Percentiles rank a stretch among this genome's conserved stretches.
These are phyloP conservation scores for Sporothrix dimorphospora DNA, from an alignment of 2,329 filamentous ascomycete genomes.

Conservation along the genomic window DNA sequence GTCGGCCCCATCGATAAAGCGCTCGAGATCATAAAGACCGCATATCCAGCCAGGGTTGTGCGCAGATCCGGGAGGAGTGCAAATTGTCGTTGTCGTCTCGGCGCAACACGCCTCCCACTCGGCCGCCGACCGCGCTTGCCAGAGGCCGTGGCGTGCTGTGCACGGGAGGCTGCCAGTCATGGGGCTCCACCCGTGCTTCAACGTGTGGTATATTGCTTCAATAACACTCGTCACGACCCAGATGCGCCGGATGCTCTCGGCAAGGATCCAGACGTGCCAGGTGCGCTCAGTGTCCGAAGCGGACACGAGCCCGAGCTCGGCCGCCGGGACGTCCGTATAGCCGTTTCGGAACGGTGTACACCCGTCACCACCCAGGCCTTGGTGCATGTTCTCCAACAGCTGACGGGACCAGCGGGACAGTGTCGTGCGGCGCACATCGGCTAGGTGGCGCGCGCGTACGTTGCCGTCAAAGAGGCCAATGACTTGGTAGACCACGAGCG, in stretches of 20 bases:
- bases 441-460: constrained; percentile 45
- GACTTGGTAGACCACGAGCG: constrained; percentile 54
- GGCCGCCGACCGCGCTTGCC: constrained; percentile 36
- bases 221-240: constrained; percentile 35
- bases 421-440: constrained; percentile 41
- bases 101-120: constrained; percentile 34
- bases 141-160: constrained; percentile 37
- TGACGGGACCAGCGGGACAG: constrained; percentile 14
- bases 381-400: neutral
- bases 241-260: constrained; percentile 41
- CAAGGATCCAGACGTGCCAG: constrained; percentile 40
- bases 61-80: too few relatives aligned
- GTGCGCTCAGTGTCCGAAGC: neutral
- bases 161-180: constrained; percentile 37
- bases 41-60: neutral
- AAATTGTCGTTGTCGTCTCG: neutral
- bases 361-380: neutral
- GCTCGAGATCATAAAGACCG: neutral
- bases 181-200: constrained; percentile 33
- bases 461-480: constrained; percentile 57
- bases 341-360: too few relatives aligned
- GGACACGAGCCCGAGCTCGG: neutral
- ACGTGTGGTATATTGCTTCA: constrained; percentile 34
- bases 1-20: neutral
- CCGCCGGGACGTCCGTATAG: too few relatives aligned